Percentiles rank a stretch among this genome's conserved stretches.
Conservation (phyloP, 495 filamentous ascomycete species). For the Xylaria scruposa region DNA sequence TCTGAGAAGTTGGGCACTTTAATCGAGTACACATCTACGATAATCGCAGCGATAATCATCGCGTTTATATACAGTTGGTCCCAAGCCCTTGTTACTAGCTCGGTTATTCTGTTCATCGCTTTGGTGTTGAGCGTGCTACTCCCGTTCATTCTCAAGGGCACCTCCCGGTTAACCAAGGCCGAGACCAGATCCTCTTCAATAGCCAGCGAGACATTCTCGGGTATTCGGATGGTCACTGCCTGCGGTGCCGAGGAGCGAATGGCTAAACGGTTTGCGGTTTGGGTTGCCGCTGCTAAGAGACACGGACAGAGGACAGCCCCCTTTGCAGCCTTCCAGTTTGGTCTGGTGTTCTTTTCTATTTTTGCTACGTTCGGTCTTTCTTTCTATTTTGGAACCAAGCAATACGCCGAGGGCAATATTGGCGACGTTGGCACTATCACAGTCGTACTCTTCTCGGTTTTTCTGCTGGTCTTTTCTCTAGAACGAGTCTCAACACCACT, state of each 20-base stretch:
- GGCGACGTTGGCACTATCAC: constrained; percentile 53
- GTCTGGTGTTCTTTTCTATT: constrained; percentile 50
- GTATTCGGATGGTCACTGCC: constrained; percentile 66
- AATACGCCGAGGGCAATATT: constrained; percentile 48
- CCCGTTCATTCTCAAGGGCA: constrained; percentile 66
- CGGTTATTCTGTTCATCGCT: constrained; percentile 62
- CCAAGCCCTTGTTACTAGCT: constrained; percentile 62
- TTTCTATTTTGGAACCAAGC: constrained; percentile 62
- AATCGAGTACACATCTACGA: constrained; percentile 50
- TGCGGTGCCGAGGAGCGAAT: constrained; percentile 67
- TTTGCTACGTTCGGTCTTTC: constrained; percentile 52
- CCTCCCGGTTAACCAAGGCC: constrained; percentile 45
- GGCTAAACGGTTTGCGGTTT: constrained; percentile 55
- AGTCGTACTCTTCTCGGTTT: constrained; percentile 62
- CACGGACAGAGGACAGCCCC: constrained; percentile 57
- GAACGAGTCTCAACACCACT: constrained; percentile 60
- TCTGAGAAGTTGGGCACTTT: constrained; percentile 59
- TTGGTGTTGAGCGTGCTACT: constrained; percentile 59
- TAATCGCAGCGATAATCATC: constrained; percentile 53
- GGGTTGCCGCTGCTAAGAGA: constrained; percentile 63
- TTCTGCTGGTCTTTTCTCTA: constrained; percentile 57
- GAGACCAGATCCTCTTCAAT: constrained; percentile 62
- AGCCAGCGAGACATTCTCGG: constrained; percentile 63
- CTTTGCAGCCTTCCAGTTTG: constrained; percentile 48
- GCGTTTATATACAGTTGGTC: constrained; percentile 65